Percentiles rank a stretch among this genome's conserved stretches.
Evolutionary conservation across 345 rosid genomes (phyloP).

Genomic region (Limnanthes douglasii): DNA sequence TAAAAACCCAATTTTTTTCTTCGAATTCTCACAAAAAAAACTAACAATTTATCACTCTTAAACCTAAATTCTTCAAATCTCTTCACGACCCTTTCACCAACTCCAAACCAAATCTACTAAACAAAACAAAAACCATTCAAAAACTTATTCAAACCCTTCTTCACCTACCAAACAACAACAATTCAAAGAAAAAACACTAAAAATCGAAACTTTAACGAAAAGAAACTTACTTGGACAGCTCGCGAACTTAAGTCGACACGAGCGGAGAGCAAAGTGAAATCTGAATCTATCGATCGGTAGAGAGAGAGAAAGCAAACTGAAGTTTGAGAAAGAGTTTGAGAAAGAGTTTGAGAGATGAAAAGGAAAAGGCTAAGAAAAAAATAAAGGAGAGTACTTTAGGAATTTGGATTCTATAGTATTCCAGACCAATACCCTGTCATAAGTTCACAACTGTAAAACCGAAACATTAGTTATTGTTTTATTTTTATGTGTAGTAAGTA

Average conservation of each 20-base stretch:
- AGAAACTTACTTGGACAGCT: slow-evolving; percentile 17
- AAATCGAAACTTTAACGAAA: slow-evolving; percentile 2
- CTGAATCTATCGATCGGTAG: slow-evolving; percentile 12
- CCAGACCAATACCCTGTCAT: no score
- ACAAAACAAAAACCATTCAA: slow-evolving; percentile 1
- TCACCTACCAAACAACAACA: slow-evolving; percentile 9
- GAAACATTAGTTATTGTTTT: no score
- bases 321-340: slow-evolving; percentile 9
- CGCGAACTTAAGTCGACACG: no score
- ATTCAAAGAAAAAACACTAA: neutral
- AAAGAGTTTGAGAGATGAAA: slow-evolving; percentile 5
- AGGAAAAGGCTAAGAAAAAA: no score
- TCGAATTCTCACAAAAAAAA: slow-evolving; percentile 4
- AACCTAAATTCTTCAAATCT: no score
- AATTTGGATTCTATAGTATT: no score
- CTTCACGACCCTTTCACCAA: slow-evolving; percentile 9
- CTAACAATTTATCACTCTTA: neutral
- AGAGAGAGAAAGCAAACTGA: slow-evolving; percentile 5
- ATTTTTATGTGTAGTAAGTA: no score
- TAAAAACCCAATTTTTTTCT: slow-evolving; percentile 6
- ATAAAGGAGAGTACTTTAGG: slow-evolving; percentile 1
- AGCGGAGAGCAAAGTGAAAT: slow-evolving; percentile 13
- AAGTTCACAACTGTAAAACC: no score
- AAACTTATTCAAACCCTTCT: slow-evolving; percentile 10
- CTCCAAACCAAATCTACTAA: slow-evolving; percentile 16